Base-by-base conservation (phyloP, 345 rosid genomes). In the Kandelia obovata region DNA sequence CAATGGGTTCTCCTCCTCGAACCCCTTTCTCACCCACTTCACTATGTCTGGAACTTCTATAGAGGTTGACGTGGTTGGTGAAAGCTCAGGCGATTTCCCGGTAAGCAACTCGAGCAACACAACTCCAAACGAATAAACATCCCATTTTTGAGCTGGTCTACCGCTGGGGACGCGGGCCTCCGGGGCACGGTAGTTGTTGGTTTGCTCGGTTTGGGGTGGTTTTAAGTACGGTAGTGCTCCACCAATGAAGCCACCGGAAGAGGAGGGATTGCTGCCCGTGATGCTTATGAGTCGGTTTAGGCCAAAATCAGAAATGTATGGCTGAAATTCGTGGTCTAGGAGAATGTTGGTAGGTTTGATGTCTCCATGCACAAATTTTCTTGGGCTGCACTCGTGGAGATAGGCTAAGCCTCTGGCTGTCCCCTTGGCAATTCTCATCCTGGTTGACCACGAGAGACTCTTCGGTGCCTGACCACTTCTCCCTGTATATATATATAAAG, bases 311-410 rank as follows among this genome's bases (percentile, higher is more conserved):
- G 99, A 89, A 17, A 95, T 83, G 81, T 80, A 70, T 61, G 99
- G 79, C n/a, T 84, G 85, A 78, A 81, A 90, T 7, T 90, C 92
- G 37, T 81, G 80, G 85, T 89, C 94, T 8, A 95, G 84, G 74
- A 95, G 98, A 62, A 95, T 89, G 79, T 95, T 95, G 0, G 99
- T 87, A 0, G 99, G 98, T 69, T 90, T 95, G 69, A 95, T 67
- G 65, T 90, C 94, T 46, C 97, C 99, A 19, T 95, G 99, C 37
- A 92, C 86, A 20, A 90, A 88, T 75, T 92, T 95, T 53, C 96
- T 83, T 5, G 99, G 98, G 72, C 98, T 95, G 84, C 97, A 90
- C 71, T 95, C 99, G 60, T 95, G 99, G 73, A 95, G 91, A 75
- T 95, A 90, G 53, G 99, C 99, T 68, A 95, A 31, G 55, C 98